Evolutionary conservation across 1,284 basidiomycete species (phyloP).

Genomic region (Cryptococcus deneoformans): DNA sequence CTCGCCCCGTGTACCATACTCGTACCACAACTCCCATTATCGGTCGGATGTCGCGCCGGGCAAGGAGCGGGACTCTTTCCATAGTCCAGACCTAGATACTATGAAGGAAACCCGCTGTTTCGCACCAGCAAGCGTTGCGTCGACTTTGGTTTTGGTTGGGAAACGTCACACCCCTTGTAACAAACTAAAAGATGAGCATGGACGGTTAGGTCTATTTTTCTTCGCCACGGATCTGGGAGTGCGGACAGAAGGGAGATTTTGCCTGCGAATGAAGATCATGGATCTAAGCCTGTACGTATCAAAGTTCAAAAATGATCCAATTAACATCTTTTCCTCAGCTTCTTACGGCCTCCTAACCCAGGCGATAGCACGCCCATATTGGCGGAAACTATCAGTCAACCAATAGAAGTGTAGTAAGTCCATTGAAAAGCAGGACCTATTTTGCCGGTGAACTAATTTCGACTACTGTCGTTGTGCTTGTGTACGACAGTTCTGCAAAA

Average conservation of each 20-base stretch:
- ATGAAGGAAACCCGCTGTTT: background rate
- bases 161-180: conserved; percentile 76
- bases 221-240: conserved; percentile 84
- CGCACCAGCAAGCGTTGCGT: conserved; percentile 49
- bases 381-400: conserved; percentile 78
- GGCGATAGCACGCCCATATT: conserved; percentile 56
- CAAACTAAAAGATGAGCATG: conserved; percentile 74
- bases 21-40: too few relatives aligned
- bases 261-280: conserved; percentile 42
- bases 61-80: background rate
- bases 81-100: background rate
- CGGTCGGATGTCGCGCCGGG: background rate
- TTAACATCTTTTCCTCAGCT: conserved; percentile 50
- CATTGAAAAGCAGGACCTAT: background rate
- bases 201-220: conserved; percentile 79
- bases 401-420: conserved; percentile 71
- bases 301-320: background rate
- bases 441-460: background rate
- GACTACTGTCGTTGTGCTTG: background rate
- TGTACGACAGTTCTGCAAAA: conserved; percentile 63
- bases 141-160: conserved; percentile 82
- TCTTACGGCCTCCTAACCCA: conserved; percentile 45
- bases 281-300: conserved; percentile 31
- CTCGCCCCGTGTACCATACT: too few relatives aligned
- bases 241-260: conserved; percentile 68